Base-by-base conservation (phyloP, 257 asterid genomes). In the Paraleonurus japonicus region DNA sequence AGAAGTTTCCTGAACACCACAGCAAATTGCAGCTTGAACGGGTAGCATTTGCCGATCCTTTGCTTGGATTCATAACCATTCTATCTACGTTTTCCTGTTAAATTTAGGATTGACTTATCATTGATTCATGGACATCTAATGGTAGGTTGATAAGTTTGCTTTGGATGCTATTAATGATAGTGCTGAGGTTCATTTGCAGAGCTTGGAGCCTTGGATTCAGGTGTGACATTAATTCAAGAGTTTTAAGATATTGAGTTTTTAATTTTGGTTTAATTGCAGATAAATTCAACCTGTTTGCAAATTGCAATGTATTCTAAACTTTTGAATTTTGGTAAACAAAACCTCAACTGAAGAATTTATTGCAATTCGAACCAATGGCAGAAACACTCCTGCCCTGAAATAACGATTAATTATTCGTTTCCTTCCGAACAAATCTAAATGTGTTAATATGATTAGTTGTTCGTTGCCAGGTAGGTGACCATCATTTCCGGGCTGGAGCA, bases 141-240 rank as follows among this genome's bases (percentile, higher is more conserved):
- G 66, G 47, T 78, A 95, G 99, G 91, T 95, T 76, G 99, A 95
- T 82, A 95, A 89, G 85, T 62, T 84, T 87, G 90, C 96, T 74
- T 76, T 91, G 90, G 99, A 95, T 78, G 82, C 89, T 27, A 88
- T 92, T 88, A 88, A 72, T 77, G 95, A 89, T 47, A 88, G 85
- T 24, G 98, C 96, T 17, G 97, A 92, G 81, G 90, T 90, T 79
- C 91, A 85, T 83, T 63, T 94, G 41, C 96, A 87, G 88, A 91
- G 90, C 89, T 81, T 94, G 89, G 99, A 94, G 81, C 98, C 95
- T 61, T 91, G 99, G 99, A 78, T 94, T 77, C 96, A 89, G 90
- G 97, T 92, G 66, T 69, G 57, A 15, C 51, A 28, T 39, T 11
- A 23, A 19, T 54, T 61, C 57, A 65, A 35, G 35, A 33, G 17